These are phyloP conservation scores for Pleurotus tuoliensis DNA, from an alignment of 768 basidiomycete genomes.

Conservation along the genomic window DNA sequence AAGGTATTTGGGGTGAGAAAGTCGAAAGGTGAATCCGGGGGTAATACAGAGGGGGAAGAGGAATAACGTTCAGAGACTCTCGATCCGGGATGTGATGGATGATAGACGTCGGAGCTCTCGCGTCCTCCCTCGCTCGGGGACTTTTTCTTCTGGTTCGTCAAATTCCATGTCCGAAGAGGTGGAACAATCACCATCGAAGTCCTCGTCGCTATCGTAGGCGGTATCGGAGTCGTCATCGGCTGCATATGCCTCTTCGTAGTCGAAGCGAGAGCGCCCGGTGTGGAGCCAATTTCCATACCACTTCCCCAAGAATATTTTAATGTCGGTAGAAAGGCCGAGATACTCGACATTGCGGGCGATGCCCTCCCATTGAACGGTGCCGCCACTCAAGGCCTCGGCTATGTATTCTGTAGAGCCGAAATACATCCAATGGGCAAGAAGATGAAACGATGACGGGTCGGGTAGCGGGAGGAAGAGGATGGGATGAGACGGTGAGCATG, in stretches of 20 bases:
- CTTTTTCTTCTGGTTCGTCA: slow-evolving; percentile 31
- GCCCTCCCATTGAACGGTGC: slow-evolving; percentile 77
- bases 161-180: slow-evolving; percentile 33
- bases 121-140: slow-evolving; percentile 35
- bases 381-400: slow-evolving; percentile 60
- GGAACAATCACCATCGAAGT: slow-evolving; percentile 25
- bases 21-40: not conserved
- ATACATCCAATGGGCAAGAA: slow-evolving; percentile 79
- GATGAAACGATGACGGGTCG: slow-evolving; percentile 66
- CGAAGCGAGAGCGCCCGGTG: slow-evolving; percentile 24
- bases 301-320: slow-evolving; percentile 71
- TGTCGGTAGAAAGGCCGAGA: slow-evolving; percentile 68
- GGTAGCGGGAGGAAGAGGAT: slow-evolving; percentile 72
- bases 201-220: slow-evolving; percentile 23
- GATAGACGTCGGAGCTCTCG: slow-evolving; percentile 36
- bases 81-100: slow-evolving; percentile 22
- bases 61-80: slow-evolving; percentile 15
- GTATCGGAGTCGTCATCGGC: slow-evolving; percentile 29
- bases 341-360: slow-evolving; percentile 89
- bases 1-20: not conserved
- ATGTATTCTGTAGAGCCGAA: slow-evolving; percentile 68
- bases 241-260: slow-evolving; percentile 26
- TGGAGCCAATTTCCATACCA: slow-evolving; percentile 72
- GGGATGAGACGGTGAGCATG: slow-evolving; percentile 63
- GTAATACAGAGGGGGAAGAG: not conserved